Percentiles rank a stretch among this genome's conserved stretches.
phyloP scores from a whole-genome alignment of 139 green algal species.

The Spirogloea muscicola region DNA sequence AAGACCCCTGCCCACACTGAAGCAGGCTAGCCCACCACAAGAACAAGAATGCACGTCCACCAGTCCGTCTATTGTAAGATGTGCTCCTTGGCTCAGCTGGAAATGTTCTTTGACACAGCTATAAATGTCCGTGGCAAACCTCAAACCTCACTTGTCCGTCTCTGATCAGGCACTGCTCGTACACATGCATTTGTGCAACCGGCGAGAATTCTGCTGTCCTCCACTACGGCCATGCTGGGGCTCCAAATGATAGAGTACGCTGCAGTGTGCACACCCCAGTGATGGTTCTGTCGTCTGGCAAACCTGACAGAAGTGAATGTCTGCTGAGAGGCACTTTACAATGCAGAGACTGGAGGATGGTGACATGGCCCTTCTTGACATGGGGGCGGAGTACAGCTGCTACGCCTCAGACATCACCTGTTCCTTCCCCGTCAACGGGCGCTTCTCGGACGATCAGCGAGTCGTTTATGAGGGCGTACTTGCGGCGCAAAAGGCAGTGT shows the following conservation, averaged over 20 bases:
- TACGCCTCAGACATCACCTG: constrained; percentile 75
- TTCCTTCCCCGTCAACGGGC: constrained; percentile 70
- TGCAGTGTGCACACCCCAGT: not conserved
- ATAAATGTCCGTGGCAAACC: no score
- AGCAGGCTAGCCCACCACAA: no score
- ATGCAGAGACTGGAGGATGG: constrained; percentile 54
- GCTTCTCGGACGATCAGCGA: constrained; percentile 68
- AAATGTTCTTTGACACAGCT: no score
- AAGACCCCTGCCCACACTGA: no score
- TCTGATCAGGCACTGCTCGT: constrained; percentile 57
- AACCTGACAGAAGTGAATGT: not conserved
- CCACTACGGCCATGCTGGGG: constrained; percentile 82
- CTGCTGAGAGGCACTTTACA: not conserved
- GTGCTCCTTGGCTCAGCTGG: no score
- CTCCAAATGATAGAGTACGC: constrained; percentile 64
- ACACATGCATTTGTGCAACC: constrained; percentile 78
- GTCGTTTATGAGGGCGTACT: constrained; percentile 78
- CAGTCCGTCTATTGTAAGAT: no score
- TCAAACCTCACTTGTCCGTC: no score
- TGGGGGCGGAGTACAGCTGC: constrained; percentile 75
- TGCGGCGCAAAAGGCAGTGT: constrained; percentile 51
- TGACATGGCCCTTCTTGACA: constrained; percentile 76
- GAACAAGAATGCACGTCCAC: no score
- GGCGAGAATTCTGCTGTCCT: constrained; percentile 73
- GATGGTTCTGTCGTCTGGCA: not conserved